These are phyloP conservation scores for Adansonia rubrostipa DNA, from an alignment of 441 rosid species.

Conservation along the genomic window DNA sequence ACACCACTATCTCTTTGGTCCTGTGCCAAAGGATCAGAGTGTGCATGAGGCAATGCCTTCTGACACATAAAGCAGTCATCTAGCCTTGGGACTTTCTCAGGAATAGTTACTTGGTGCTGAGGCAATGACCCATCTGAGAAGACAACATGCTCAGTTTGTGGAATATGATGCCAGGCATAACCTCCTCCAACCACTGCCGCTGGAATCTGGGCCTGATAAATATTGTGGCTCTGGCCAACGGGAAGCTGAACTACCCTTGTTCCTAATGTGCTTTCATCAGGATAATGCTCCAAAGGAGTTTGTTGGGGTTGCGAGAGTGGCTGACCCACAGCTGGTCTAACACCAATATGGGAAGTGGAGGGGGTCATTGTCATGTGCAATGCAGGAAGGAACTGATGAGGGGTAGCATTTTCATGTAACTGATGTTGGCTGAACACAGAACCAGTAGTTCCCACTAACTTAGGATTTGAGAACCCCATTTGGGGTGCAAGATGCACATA, in stretches of 20 bases:
- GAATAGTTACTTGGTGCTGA: conserved; percentile 43
- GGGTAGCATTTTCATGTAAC: conserved; percentile 34
- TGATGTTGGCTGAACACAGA: conserved; percentile 45
- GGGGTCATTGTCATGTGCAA: conserved; percentile 49
- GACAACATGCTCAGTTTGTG: conserved; percentile 44
- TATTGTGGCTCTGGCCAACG: conserved; percentile 46
- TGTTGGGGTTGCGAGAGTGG: conserved; percentile 49
- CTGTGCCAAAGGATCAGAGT: conserved; percentile 58
- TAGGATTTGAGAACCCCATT: conserved; percentile 50
- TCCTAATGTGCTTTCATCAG: conserved; percentile 44
- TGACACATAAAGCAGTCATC: conserved; percentile 68
- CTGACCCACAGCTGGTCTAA: conserved; percentile 50
- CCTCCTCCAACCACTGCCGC: conserved; percentile 50
- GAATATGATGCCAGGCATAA: conserved; percentile 55
- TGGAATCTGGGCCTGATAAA: conserved; percentile 45
- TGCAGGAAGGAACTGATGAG: conserved; percentile 53
- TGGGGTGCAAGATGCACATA: conserved; percentile 44
- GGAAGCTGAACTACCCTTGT: conserved; percentile 52
- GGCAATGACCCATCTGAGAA: conserved; percentile 51
- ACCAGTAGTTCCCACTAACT: conserved; percentile 41
- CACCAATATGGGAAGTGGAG: conserved; percentile 44
- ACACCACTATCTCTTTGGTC: conserved; percentile 40
- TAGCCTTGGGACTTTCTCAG: conserved; percentile 42
- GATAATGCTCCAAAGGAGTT: conserved; percentile 42
- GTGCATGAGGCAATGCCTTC: conserved; percentile 71